phyloP scores from a whole-genome alignment of 345 rosid species.

The Corchorus capsularis region DNA sequence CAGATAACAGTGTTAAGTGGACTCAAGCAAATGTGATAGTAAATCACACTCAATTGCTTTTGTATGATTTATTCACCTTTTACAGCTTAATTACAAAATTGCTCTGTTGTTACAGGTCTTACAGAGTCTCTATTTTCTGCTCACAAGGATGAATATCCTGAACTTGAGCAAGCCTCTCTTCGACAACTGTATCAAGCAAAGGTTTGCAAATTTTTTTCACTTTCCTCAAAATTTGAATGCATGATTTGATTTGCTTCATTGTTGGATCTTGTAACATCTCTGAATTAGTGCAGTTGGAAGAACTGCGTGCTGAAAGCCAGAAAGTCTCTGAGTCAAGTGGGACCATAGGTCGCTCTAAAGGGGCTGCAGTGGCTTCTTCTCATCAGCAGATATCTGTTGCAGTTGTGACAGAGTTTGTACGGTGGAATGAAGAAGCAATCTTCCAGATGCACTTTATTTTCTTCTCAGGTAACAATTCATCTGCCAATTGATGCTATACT shows the following conservation, averaged over 20 bases:
- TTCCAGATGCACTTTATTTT: constrained; percentile 87
- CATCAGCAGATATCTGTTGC: constrained; percentile 94
- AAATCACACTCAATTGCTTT: not conserved
- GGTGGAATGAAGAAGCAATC: constrained; percentile 99
- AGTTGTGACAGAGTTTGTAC: constrained; percentile 95
- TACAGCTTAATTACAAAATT: constrained; percentile 1
- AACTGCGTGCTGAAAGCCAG: constrained; percentile 81
- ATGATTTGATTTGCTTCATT: constrained; percentile 10
- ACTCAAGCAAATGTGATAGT: not conserved
- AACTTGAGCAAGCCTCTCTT: constrained; percentile 91
- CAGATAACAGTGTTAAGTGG: not conserved
- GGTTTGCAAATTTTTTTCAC: constrained; percentile 43
- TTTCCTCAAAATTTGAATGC: constrained; percentile 18
- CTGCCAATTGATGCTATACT: constrained; percentile 5
- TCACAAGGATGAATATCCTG: constrained; percentile 97
- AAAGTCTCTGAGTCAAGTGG: constrained; percentile 76
- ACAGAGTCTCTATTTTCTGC: constrained; percentile 89
- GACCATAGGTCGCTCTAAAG: constrained; percentile 90
- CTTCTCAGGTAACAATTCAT: constrained; percentile 69
- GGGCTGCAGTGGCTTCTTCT: constrained; percentile 79
- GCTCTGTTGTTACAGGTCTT: constrained; percentile 53
- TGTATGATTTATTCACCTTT: not conserved
- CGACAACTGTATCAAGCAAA: constrained; percentile 84
- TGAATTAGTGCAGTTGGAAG: constrained; percentile 79
- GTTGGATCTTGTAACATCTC: not conserved